Percentiles rank a stretch among this genome's conserved stretches.
Evolutionary conservation across 2,329 filamentous ascomycete species (phyloP).

Genomic region (Ophiocordyceps sinensis): DNA sequence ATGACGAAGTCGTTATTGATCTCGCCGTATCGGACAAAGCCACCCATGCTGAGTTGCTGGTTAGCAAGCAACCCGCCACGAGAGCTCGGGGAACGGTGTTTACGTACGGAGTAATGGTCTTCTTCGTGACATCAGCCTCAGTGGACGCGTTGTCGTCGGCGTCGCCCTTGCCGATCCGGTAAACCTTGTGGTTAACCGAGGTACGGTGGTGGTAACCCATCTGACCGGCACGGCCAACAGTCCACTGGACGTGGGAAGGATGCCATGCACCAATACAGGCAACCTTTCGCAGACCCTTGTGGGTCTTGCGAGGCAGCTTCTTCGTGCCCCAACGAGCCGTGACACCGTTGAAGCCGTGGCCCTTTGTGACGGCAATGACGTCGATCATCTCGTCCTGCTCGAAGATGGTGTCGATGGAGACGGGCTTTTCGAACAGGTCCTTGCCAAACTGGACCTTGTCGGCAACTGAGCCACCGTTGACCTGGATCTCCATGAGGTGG

Average conservation of each 20-base stretch:
- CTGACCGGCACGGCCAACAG: conserved; percentile 99
- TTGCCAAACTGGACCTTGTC: conserved; percentile 96
- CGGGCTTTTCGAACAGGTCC: conserved; percentile 97
- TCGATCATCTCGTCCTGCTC: conserved; percentile 99
- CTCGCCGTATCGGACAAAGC: conserved; percentile 98
- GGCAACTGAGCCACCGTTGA: conserved; percentile 92
- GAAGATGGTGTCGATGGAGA: conserved; percentile 86
- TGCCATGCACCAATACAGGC: conserved; percentile 99
- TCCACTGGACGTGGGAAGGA: conserved; percentile 99
- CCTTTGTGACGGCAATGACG: conserved; percentile 98
- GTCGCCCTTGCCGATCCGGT: conserved; percentile 88
- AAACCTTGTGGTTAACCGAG: conserved; percentile 99
- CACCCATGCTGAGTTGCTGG: conserved; percentile 59
- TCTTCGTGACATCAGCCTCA: conserved; percentile 95
- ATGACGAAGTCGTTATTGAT: conserved; percentile 99
- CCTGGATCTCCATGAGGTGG: conserved; percentile 99
- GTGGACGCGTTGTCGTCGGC: conserved; percentile 90
- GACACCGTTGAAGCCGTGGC: conserved; percentile 96
- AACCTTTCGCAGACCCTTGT: conserved; percentile 99
- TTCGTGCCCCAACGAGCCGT: conserved; percentile 98
- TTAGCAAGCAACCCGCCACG: conserved; percentile 16
- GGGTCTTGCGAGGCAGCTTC: conserved; percentile 99
- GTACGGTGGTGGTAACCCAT: conserved; percentile 99
- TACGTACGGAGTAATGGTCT: conserved; percentile 98
- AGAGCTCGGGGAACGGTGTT: background rate